These are phyloP conservation scores for Adenanthera pavonina DNA, from an alignment of 306 rosid species.

Conservation along the genomic window DNA sequence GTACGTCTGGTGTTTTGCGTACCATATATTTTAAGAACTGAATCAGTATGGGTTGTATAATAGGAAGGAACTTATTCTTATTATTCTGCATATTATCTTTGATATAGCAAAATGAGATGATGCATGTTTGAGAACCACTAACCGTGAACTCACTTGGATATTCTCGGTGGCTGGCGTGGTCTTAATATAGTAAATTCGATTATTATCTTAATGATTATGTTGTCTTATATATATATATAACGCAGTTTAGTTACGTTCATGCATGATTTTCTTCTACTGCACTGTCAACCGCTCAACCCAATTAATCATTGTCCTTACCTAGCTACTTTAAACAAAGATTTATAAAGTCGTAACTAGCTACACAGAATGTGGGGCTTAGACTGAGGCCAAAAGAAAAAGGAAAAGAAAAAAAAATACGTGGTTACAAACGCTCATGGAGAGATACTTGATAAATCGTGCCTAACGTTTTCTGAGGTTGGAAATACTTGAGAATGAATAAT, in stretches of 20 bases:
- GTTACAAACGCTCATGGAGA: neutral
- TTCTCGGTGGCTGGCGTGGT: conserved; percentile 29
- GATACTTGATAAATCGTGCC: neutral
- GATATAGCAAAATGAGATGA: neutral
- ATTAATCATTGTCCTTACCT: neutral
- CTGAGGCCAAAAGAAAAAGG: neutral
- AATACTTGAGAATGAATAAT: conserved; percentile 25
- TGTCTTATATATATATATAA: neutral
- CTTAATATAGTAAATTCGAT: conserved; percentile 40
- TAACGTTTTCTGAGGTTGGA: neutral
- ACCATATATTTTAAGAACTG: conserved; percentile 6
- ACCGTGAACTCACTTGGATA: conserved; percentile 35
- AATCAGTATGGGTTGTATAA: conserved; percentile 50
- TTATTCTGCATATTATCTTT: conserved; percentile 2
- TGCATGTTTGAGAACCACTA: conserved; percentile 42
- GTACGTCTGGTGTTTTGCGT: conserved; percentile 36
- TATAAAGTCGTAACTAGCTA: neutral
- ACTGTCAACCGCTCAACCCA: conserved; percentile 18
- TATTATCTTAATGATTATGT: conserved; percentile 33
- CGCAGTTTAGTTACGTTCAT: neutral
- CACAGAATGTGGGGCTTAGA: neutral
- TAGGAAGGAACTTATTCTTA: conserved; percentile 39
- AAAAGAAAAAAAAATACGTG: neutral
- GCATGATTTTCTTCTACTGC: neutral
- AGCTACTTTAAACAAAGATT: neutral